These are phyloP conservation scores for Fragilaria crotonensis DNA, from an alignment of 108 stramenopile genomes.

Conservation along the genomic window DNA sequence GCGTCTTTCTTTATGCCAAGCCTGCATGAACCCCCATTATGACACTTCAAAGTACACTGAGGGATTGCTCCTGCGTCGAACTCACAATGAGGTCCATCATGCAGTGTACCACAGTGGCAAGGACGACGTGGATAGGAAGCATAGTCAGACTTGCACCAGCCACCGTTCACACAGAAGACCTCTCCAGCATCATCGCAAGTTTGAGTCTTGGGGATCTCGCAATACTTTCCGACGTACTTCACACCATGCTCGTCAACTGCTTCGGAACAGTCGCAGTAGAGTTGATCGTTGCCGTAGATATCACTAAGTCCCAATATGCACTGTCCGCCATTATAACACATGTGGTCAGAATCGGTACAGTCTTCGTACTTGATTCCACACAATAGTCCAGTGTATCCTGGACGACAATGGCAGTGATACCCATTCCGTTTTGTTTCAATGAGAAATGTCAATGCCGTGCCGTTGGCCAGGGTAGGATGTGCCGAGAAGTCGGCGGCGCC, in stretches of 20 bases:
- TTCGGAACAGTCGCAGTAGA: conserved; percentile 35
- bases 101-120: conserved; percentile 28
- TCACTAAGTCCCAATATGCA: conserved; percentile 31
- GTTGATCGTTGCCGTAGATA: conserved; percentile 38
- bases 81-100: conserved; percentile 38
- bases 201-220: conserved; percentile 25
- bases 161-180: conserved; percentile 39
- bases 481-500: conserved; percentile 13
- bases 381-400: conserved; percentile 20
- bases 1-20: conserved; percentile 13
- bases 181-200: not conserved
- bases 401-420: conserved; percentile 29
- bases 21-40: conserved; percentile 27
- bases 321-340: conserved; percentile 36
- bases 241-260: conserved; percentile 15
- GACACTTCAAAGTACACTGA: conserved; percentile 27
- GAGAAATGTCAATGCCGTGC: conserved; percentile 12
- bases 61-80: conserved; percentile 23
- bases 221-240: conserved; percentile 45
- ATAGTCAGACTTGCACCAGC: conserved; percentile 24
- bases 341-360: conserved; percentile 17
- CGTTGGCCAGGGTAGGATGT: conserved; percentile 12
- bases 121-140: conserved; percentile 8
- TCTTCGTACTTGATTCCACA: conserved; percentile 21
- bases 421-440: conserved; percentile 10